Evolutionary conservation across 2,329 filamentous ascomycete species (phyloP).

Genomic region (Diaporthe caulivora): DNA sequence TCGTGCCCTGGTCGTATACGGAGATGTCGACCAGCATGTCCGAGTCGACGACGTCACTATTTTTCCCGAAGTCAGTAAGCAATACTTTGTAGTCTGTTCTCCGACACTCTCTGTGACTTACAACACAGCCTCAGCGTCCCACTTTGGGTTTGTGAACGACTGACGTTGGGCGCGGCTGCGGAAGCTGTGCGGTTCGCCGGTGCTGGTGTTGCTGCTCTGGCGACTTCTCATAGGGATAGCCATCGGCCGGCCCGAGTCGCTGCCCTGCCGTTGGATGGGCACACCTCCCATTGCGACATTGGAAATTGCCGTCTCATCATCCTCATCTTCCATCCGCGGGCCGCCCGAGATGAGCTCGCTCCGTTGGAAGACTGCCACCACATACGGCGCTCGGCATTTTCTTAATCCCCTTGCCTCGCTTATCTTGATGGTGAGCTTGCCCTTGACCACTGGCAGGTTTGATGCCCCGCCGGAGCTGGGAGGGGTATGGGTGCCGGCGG

Average conservation of each 20-base stretch:
- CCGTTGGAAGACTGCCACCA: constrained; percentile 96
- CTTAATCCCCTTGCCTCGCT: constrained; percentile 85
- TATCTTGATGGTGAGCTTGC: constrained; percentile 91
- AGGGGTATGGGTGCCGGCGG: constrained; percentile 67
- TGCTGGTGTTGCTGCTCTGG: constrained; percentile 95
- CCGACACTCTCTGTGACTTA: constrained; percentile 62
- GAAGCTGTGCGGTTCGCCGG: constrained; percentile 73
- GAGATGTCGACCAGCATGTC: constrained; percentile 93
- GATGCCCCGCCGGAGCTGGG: constrained; percentile 66
- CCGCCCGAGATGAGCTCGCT: constrained; percentile 96
- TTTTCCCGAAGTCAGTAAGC: background rate
- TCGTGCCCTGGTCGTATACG: constrained; percentile 85
- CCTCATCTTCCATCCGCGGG: constrained; percentile 73
- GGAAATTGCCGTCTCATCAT: constrained; percentile 58
- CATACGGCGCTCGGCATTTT: constrained; percentile 89
- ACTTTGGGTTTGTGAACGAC: constrained; percentile 85
- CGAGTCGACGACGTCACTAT: constrained; percentile 91
- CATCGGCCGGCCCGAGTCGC: constrained; percentile 86
- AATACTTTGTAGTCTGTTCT: background rate
- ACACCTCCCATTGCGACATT: constrained; percentile 61
- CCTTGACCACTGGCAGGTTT: constrained; percentile 76
- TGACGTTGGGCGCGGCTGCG: constrained; percentile 68
- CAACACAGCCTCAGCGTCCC: constrained; percentile 97
- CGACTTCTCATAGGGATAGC: constrained; percentile 97
- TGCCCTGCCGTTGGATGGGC: constrained; percentile 76